A percentile compares a stretch with the other conserved stretches of the same genome.
Evolutionary conservation across 2,329 filamentous ascomycete genomes (phyloP).

Genomic region (Rutstroemia sp.): DNA sequence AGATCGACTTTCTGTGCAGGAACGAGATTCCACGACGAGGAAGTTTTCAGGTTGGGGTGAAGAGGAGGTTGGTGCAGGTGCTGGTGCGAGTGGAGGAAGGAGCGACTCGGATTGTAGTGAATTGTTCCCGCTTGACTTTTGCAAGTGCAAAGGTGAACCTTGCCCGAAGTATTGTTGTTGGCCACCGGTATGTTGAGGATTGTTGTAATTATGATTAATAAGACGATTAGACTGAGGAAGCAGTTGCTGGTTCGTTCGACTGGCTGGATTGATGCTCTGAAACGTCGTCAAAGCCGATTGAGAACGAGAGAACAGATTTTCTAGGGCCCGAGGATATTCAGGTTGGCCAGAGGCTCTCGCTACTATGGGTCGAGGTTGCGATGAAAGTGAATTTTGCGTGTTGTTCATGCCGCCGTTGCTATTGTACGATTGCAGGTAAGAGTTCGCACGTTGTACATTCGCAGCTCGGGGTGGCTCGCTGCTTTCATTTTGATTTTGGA

Average conservation of each 20-base stretch:
- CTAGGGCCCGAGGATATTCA: constrained; percentile 1
- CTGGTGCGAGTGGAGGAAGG: not conserved
- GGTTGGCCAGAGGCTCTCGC: not conserved
- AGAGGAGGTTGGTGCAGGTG: not conserved
- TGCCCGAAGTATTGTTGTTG: not conserved
- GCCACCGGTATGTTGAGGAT: not conserved
- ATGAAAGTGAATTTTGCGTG: constrained; percentile 3
- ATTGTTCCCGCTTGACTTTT: constrained; percentile 1
- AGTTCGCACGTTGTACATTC: not conserved
- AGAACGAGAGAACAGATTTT: constrained; percentile 2
- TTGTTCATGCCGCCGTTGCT: not conserved
- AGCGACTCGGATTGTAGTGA: not conserved
- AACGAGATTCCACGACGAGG: constrained; percentile 7
- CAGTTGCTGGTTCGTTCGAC: constrained; percentile 2
- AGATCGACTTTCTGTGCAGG: constrained; percentile 3
- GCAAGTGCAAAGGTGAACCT: not conserved
- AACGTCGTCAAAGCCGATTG: not conserved
- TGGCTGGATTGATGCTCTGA: constrained; percentile 1
- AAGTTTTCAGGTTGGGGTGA: not conserved
- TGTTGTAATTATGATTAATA: not conserved
- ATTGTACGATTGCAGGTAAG: not conserved
- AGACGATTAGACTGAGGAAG: not conserved
- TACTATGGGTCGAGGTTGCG: not conserved
- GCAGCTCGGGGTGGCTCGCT: not conserved
- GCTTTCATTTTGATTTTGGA: not conserved